Evolutionary conservation across 1,139 yeast genomes (phyloP).

Genomic region (Hansenula sp.): DNA sequence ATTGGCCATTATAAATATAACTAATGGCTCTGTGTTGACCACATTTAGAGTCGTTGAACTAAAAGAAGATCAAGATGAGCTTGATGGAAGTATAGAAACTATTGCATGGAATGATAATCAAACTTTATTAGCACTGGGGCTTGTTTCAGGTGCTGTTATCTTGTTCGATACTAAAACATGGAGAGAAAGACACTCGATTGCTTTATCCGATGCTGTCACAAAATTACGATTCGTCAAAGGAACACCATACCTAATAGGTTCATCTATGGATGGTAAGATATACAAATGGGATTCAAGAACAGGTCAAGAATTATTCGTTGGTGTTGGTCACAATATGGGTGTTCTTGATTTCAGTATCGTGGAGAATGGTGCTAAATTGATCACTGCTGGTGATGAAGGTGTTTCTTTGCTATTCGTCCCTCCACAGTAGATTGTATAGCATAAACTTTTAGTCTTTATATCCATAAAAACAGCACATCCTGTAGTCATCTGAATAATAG

Average conservation of each 20-base stretch:
- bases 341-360: conserved; percentile 73
- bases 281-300: conserved; percentile 89
- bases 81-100: conserved; percentile 83
- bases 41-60: conserved; percentile 58
- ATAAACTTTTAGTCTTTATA: background rate
- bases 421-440: background rate
- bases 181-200: conserved; percentile 73
- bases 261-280: conserved; percentile 81
- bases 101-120: conserved; percentile 72
- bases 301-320: conserved; percentile 69
- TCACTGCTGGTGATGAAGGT: conserved; percentile 98
- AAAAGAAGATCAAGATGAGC: conserved; percentile 58
- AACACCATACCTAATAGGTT: conserved; percentile 58
- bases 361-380: conserved; percentile 62
- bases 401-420: conserved; percentile 71
- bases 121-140: conserved; percentile 75
- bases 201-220: conserved; percentile 79
- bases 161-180: conserved; percentile 82
- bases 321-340: conserved; percentile 93
- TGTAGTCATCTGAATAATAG: too few relatives aligned
- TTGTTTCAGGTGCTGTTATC: conserved; percentile 82
- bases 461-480: too few relatives aligned
- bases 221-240: conserved; percentile 63
- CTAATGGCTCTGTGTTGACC: conserved; percentile 65
- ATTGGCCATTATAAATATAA: conserved; percentile 68